These are phyloP conservation scores for Parastagonospora avenae DNA, from an alignment of 2,329 filamentous ascomycete species.

Conservation along the genomic window DNA sequence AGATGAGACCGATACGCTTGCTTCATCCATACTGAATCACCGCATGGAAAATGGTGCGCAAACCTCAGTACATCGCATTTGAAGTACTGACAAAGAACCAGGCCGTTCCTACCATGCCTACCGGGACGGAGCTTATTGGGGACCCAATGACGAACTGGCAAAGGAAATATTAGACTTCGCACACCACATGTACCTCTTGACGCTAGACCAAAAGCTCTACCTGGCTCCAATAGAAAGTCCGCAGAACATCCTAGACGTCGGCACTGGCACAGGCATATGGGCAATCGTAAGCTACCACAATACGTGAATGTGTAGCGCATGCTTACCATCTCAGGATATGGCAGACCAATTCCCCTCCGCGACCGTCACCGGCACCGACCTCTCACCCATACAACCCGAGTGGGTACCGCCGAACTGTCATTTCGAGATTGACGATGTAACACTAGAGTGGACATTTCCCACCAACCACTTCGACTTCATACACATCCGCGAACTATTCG, in stretches of 20 bases:
- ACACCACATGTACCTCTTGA: slow-evolving; percentile 46
- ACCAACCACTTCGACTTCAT: slow-evolving; percentile 50
- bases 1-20: slow-evolving; percentile 44
- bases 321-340: slow-evolving; percentile 19
- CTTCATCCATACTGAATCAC: slow-evolving; percentile 43
- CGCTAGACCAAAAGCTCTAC: slow-evolving; percentile 40
- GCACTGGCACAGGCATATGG: slow-evolving; percentile 47
- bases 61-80: no score
- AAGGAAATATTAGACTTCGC: slow-evolving; percentile 53
- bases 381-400: slow-evolving; percentile 56
- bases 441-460: slow-evolving; percentile 49
- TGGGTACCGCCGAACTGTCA: slow-evolving; percentile 54
- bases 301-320: not conserved
- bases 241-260: slow-evolving; percentile 39
- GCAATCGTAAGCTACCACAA: slow-evolving; percentile 28
- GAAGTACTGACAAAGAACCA: no score
- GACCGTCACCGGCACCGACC: slow-evolving; percentile 51
- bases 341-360: slow-evolving; percentile 37
- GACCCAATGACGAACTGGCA: slow-evolving; percentile 52
- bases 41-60: slow-evolving; percentile 40
- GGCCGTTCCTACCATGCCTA: slow-evolving; percentile 45
- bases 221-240: slow-evolving; percentile 41
- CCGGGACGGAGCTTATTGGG: slow-evolving; percentile 46
- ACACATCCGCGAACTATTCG: slow-evolving; percentile 53
- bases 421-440: slow-evolving; percentile 56